A percentile compares a stretch with the other conserved stretches of the same genome.
Evolutionary conservation across 2,329 filamentous ascomycete species (phyloP).

Genomic region (Fusarium equiseti): DNA sequence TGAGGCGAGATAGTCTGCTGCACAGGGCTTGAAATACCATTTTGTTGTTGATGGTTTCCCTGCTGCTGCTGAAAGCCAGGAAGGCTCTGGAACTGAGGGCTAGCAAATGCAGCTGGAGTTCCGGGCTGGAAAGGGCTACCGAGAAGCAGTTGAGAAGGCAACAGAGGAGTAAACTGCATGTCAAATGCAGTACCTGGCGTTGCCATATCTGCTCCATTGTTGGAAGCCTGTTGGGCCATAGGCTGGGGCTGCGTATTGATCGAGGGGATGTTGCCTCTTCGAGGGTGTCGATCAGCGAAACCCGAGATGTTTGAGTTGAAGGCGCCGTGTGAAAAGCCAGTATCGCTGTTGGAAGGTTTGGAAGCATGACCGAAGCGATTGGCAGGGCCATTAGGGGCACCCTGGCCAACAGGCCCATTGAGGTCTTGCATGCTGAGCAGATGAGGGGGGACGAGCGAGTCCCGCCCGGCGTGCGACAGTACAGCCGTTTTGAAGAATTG

Average conservation of each 20-base stretch:
- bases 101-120: conserved; percentile 88
- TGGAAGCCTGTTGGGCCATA: conserved; percentile 60
- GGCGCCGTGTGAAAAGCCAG: conserved; percentile 91
- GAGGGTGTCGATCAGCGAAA: conserved; percentile 88
- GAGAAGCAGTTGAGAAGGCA: conserved; percentile 93
- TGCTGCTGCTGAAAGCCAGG: conserved; percentile 76
- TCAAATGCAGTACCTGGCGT: conserved; percentile 92
- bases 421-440: conserved; percentile 93
- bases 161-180: conserved; percentile 97
- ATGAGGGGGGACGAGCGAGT: conserved; percentile 88
- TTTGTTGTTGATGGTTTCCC: conserved; percentile 67
- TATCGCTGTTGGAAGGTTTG: conserved; percentile 85
- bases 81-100: conserved; percentile 90
- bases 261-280: conserved; percentile 86
- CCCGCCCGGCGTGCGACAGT: conserved; percentile 80
- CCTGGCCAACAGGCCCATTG: conserved; percentile 69
- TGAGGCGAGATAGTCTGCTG: conserved; percentile 84
- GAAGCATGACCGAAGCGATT: conserved; percentile 79
- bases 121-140: conserved; percentile 98
- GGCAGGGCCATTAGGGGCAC: conserved; percentile 60
- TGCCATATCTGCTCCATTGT: conserved; percentile 78
- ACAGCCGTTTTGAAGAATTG: conserved; percentile 82
- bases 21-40: conserved; percentile 78
- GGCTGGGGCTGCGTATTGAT: conserved; percentile 90
- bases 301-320: conserved; percentile 88